These are phyloP conservation scores for Sungouiella thailandica DNA, from an alignment of 805 yeast genomes.

Conservation along the genomic window DNA sequence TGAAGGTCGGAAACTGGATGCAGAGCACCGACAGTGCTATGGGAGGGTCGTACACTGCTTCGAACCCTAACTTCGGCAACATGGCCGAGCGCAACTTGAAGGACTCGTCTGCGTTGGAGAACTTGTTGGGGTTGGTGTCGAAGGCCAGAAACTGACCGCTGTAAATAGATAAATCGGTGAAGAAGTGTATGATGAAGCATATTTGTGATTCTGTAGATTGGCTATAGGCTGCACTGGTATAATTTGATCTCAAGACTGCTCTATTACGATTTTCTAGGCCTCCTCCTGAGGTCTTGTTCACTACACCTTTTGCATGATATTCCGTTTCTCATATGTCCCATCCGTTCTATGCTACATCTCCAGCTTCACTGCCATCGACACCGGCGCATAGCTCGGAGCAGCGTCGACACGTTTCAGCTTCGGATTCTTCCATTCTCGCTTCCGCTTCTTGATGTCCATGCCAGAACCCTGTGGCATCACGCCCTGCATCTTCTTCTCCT, in stretches of 20 bases:
- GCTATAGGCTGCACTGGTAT: neutral
- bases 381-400: neutral
- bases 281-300: too few relatives aligned
- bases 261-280: too few relatives aligned
- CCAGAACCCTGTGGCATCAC: conserved; percentile 15
- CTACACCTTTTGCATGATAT: too few relatives aligned
- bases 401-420: conserved; percentile 14
- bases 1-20: conserved; percentile 39
- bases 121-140: conserved; percentile 16
- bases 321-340: too few relatives aligned
- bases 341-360: neutral
- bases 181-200: neutral
- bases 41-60: conserved; percentile 22
- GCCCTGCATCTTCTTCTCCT: conserved; percentile 46
- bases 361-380: neutral
- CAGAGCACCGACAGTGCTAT: conserved; percentile 17
- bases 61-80: conserved; percentile 28
- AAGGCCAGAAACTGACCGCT: conserved; percentile 9
- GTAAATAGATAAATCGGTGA: conserved; percentile 5
- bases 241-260: neutral
- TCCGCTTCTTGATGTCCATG: conserved; percentile 27
- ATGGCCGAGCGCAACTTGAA: conserved; percentile 30
- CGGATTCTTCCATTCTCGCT: conserved; percentile 21
- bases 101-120: conserved; percentile 15
- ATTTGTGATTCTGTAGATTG: neutral